Conservation (phyloP, 306 rosid genomes). For the Morella rubra region DNA sequence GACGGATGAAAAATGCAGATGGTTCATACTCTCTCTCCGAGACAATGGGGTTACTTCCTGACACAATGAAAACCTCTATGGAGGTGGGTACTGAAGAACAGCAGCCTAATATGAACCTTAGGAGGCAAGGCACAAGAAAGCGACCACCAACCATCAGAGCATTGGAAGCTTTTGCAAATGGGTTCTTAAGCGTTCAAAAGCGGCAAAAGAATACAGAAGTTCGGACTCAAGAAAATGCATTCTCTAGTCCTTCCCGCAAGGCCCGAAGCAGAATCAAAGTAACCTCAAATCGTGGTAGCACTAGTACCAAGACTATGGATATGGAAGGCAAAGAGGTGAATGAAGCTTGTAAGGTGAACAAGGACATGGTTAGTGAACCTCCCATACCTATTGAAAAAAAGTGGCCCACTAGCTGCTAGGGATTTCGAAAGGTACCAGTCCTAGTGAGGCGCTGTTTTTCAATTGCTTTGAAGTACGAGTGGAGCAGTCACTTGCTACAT, state of each 20-base stretch:
- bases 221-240: conserved; percentile 21
- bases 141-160: conserved; percentile 74
- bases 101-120: conserved; percentile 29
- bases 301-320: conserved; percentile 21
- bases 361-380: conserved; percentile 27
- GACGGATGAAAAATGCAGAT: conserved; percentile 21
- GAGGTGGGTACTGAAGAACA: conserved; percentile 23
- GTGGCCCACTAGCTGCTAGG: conserved; percentile 30
- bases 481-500: neutral
- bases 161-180: conserved; percentile 63
- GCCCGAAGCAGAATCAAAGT: conserved; percentile 43
- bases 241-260: conserved; percentile 41
- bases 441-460: neutral
- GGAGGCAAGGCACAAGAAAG: conserved; percentile 79
- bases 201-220: conserved; percentile 34
- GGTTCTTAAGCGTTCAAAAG: conserved; percentile 45
- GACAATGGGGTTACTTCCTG: conserved; percentile 21
- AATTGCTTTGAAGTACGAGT: neutral
- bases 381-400: conserved; percentile 35
- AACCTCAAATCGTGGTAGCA: conserved; percentile 33
- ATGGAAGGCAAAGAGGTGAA: conserved; percentile 45
- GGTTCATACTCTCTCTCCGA: conserved; percentile 22
- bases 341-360: conserved; percentile 34
- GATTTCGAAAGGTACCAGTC: conserved; percentile 11
- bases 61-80: conserved; percentile 23